A percentile compares a stretch with the other conserved stretches of the same genome.
Conservation (phyloP, 768 basidiomycete genomes). For the Trametes villosa region DNA sequence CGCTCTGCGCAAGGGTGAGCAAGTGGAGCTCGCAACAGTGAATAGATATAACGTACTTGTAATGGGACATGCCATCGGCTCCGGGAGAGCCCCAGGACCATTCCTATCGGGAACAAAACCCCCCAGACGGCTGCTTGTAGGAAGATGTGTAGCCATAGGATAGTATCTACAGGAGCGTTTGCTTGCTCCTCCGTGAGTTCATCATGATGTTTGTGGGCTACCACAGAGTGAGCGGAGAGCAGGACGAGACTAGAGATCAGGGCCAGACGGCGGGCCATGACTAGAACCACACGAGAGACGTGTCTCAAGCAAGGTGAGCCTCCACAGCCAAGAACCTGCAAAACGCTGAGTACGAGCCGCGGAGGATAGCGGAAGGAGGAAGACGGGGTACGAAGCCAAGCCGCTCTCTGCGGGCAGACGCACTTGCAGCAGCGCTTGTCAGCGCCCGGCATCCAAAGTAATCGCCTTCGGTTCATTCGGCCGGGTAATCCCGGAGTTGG, state of each 20-base stretch:
- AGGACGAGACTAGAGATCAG: not conserved
- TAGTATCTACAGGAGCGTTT: constrained; percentile 70
- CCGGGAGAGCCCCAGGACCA: constrained; percentile 74
- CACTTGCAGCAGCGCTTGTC: too few species aligned
- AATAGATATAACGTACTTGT: constrained; percentile 53
- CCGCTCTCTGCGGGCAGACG: too few species aligned
- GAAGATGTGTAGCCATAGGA: constrained; percentile 83
- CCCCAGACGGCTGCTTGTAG: constrained; percentile 86
- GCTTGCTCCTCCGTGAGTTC: constrained; percentile 64
- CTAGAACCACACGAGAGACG: too few species aligned
- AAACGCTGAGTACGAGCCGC: too few species aligned
- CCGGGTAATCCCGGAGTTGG: too few species aligned
- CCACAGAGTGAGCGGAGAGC: constrained; percentile 27
- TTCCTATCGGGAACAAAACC: constrained; percentile 81
- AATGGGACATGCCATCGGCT: constrained; percentile 92
- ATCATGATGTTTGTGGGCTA: constrained; percentile 69
- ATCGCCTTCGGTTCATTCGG: too few species aligned
- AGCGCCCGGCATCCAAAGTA: too few species aligned
- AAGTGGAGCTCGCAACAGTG: too few species aligned
- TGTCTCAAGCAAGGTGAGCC: too few species aligned
- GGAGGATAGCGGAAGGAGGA: too few species aligned
- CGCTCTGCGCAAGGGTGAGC: constrained; percentile 45
- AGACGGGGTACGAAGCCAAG: too few species aligned
- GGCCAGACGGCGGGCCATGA: not conserved
- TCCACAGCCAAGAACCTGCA: too few species aligned